Conservation (phyloP, 352 stramenopile genomes). For the Phytophthora meadii region DNA sequence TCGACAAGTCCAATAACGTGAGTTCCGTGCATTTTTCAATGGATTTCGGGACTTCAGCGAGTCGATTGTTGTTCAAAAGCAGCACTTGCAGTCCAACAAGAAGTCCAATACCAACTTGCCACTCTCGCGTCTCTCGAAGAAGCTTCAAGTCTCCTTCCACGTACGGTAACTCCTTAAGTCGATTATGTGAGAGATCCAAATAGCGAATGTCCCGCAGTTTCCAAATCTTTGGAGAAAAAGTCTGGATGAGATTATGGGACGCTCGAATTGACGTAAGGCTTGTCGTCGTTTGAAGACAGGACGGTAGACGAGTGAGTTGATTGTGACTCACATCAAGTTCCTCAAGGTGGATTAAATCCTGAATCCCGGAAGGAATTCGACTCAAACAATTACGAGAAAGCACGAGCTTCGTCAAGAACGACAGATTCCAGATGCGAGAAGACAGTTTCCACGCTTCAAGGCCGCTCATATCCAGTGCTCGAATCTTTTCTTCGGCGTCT, state of each 20-base stretch:
- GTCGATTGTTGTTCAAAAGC: constrained; percentile 61
- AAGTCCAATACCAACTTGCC: constrained; percentile 71
- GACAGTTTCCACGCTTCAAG: constrained; percentile 64
- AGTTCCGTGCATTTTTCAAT: constrained; percentile 59
- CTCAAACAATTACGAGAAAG: constrained; percentile 60
- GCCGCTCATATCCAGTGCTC: constrained; percentile 54
- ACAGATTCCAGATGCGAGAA: constrained; percentile 78
- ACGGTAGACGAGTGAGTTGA: constrained; percentile 59
- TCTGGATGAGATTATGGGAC: constrained; percentile 61
- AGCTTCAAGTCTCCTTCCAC: constrained; percentile 75
- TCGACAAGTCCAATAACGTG: constrained; percentile 52
- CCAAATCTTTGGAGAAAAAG: constrained; percentile 74
- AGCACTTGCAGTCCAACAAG: constrained; percentile 49
- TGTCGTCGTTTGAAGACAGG: constrained; percentile 69
- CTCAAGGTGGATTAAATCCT: constrained; percentile 66
- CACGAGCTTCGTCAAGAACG: constrained; percentile 45
- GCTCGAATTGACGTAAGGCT: constrained; percentile 54
- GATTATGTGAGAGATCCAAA: constrained; percentile 66
- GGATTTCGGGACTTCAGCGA: constrained; percentile 50
- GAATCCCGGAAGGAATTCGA: constrained; percentile 73
- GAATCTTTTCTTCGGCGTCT: constrained; percentile 32
- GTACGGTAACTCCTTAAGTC: constrained; percentile 59
- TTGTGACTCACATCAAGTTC: constrained; percentile 71
- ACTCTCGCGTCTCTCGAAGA: constrained; percentile 73
- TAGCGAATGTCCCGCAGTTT: constrained; percentile 57